These are phyloP conservation scores for Tritrichomonas musculus DNA, from an alignment of 208 protist genomes.

Conservation along the genomic window DNA sequence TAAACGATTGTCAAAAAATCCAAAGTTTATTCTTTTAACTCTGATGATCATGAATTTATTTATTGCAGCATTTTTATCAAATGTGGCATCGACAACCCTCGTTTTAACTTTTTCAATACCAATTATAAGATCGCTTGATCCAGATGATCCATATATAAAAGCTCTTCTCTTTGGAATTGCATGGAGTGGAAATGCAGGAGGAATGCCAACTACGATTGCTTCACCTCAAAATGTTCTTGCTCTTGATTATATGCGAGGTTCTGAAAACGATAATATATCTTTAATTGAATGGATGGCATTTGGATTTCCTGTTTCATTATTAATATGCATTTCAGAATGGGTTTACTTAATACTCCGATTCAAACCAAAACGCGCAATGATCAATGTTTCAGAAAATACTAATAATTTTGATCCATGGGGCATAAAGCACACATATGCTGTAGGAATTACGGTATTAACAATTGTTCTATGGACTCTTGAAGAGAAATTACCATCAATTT, in stretches of 20 bases:
- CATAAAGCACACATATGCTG: neutral
- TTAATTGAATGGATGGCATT: neutral
- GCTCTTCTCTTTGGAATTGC: neutral
- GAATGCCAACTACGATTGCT: neutral
- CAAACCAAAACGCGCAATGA: neutral
- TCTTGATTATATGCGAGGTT: neutral
- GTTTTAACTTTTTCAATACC: neutral
- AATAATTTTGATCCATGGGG: neutral
- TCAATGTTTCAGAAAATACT: neutral
- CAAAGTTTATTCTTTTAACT: neutral
- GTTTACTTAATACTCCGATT: neutral
- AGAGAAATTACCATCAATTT: neutral
- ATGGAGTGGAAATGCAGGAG: neutral
- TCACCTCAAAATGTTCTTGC: neutral
- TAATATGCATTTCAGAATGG: neutral
- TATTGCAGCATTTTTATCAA: neutral
- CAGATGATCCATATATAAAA: neutral
- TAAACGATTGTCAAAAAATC: neutral
- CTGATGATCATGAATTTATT: neutral
- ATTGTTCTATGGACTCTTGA: neutral
- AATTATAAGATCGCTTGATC: neutral
- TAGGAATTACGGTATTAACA: neutral
- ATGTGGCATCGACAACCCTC: neutral
- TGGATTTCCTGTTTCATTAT: neutral
- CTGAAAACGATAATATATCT: neutral